Evolutionary conservation across 129 eudicot genomes (phyloP).

Genomic region (Pseudognaphalium luteoalbum): DNA sequence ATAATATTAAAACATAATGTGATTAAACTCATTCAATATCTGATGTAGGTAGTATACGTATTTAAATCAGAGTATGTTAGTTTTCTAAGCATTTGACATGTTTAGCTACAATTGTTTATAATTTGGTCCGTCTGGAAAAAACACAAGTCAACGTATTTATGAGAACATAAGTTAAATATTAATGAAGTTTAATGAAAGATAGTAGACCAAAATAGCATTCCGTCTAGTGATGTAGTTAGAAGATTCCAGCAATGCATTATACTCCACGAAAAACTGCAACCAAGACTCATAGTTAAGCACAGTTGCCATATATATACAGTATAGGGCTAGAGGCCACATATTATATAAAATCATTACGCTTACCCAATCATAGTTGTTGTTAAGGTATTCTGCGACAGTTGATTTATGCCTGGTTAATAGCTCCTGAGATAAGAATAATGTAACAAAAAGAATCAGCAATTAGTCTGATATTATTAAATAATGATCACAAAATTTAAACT

Average conservation of each 20-base stretch:
- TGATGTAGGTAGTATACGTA: background rate
- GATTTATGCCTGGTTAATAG: slow-evolving; percentile 90
- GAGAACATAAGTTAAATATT: background rate
- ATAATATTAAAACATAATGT: background rate
- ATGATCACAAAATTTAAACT: slow-evolving; percentile 3
- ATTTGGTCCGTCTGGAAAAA: background rate
- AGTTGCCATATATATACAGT: background rate
- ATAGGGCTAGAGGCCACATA: background rate
- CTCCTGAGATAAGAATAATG: slow-evolving; percentile 49
- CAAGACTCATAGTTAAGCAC: slow-evolving; percentile 30
- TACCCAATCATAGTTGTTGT: slow-evolving; percentile 86
- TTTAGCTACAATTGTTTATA: background rate
- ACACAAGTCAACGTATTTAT: background rate
- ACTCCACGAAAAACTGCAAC: slow-evolving; percentile 59
- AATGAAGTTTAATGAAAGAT: background rate
- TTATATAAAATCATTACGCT: slow-evolving; percentile 9
- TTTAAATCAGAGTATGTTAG: no score
- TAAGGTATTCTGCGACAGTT: slow-evolving; percentile 84
- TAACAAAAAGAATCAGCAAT: slow-evolving; percentile 3
- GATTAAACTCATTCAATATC: background rate
- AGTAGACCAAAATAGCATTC: slow-evolving; percentile 67
- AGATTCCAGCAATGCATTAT: slow-evolving; percentile 61
- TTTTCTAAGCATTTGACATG: no score
- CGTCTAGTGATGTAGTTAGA: slow-evolving; percentile 72
- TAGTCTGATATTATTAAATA: background rate